These are phyloP conservation scores for Knoxia roxburghii DNA, from an alignment of 257 asterid genomes.

Conservation along the genomic window DNA sequence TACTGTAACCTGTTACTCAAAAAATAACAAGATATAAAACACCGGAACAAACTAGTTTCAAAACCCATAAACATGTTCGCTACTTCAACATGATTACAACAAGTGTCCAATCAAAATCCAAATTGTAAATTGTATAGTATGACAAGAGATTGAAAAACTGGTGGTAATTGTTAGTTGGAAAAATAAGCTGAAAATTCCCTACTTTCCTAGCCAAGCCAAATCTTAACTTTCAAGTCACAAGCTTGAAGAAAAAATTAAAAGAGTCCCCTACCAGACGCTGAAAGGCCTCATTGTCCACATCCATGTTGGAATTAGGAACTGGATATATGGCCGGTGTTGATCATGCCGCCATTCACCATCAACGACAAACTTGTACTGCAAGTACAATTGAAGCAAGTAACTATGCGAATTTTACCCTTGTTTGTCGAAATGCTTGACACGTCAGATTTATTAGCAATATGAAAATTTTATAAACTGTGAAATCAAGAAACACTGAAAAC, in stretches of 20 bases:
- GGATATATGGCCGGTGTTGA: constrained; percentile 66
- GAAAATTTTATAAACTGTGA: too few relatives aligned
- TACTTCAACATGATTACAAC: background rate
- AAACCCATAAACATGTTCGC: background rate
- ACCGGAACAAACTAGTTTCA: background rate
- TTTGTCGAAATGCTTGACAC: background rate
- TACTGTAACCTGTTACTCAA: constrained; percentile 50
- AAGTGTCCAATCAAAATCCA: background rate
- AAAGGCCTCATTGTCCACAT: constrained; percentile 73
- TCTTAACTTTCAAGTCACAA: background rate
- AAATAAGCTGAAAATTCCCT: background rate
- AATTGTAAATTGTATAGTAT: background rate
- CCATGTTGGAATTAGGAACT: constrained; percentile 74
- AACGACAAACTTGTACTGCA: constrained; percentile 91
- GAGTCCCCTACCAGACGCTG: constrained; percentile 63
- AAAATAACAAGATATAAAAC: background rate
- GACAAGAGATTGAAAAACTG: background rate
- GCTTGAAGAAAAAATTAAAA: background rate
- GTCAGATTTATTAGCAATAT: too few relatives aligned
- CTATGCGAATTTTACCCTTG: background rate
- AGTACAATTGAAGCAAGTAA: background rate
- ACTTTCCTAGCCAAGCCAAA: background rate
- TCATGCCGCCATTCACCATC: constrained; percentile 98
- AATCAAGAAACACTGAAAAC: too few relatives aligned
- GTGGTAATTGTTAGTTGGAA: background rate